Conservation (phyloP, 805 yeast species). For the Kluyveromyces starmeri region DNA sequence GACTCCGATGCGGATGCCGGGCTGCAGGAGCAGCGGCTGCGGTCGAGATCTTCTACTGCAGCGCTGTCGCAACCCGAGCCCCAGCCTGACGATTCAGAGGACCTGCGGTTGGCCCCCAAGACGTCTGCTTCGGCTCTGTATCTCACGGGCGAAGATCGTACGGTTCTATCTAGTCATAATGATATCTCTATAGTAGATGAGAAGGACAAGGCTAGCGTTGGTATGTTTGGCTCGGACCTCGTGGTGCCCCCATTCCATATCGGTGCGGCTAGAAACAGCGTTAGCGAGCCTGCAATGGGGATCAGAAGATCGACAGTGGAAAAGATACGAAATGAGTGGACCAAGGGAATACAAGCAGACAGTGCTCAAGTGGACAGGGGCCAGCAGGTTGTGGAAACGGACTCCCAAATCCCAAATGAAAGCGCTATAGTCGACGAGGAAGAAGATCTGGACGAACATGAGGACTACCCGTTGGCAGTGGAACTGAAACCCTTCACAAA, state of each 20-base stretch:
- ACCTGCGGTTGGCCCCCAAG: neutral
- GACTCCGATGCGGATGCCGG: conserved; percentile 17
- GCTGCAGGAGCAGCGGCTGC: neutral
- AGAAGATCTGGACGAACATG: conserved; percentile 24
- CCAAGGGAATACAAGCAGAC: too few species aligned
- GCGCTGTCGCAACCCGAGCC: conserved; percentile 2
- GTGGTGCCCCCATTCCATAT: conserved; percentile 1
- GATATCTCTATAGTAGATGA: conserved; percentile 1
- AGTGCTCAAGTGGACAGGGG: too few species aligned
- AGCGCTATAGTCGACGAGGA: conserved; percentile 4
- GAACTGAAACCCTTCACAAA: conserved; percentile 87
- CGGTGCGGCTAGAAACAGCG: neutral
- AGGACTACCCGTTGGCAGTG: conserved; percentile 63
- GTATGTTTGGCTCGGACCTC: neutral
- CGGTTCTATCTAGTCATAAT: neutral
- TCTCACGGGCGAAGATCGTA: neutral
- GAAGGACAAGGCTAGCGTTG: neutral
- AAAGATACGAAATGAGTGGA: too few species aligned
- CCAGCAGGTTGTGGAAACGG: too few species aligned
- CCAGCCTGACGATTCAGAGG: neutral
- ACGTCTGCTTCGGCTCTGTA: conserved; percentile 3
- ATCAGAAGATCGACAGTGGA: too few species aligned
- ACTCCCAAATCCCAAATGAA: conserved; percentile 1
- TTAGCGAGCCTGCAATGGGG: too few species aligned
- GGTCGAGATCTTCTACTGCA: neutral